Percentiles rank a stretch among this genome's conserved stretches.
Conservation (phyloP, 306 rosid species). For the Hylodesmum podocarpum region DNA sequence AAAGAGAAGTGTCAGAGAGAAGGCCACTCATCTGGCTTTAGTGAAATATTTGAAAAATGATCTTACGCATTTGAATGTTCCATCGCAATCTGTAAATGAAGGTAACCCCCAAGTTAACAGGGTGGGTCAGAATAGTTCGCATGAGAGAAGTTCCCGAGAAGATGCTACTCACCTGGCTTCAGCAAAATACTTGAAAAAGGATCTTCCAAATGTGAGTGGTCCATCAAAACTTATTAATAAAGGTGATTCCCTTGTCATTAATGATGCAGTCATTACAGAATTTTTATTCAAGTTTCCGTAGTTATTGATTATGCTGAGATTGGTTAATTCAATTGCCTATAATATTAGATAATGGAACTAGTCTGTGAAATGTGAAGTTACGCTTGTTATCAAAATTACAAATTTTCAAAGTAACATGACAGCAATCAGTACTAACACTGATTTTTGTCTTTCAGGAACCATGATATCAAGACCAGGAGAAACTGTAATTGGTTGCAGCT, state of each 20-base stretch:
- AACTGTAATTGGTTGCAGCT: conserved; percentile 36
- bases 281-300: conserved; percentile 11
- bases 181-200: conserved; percentile 57
- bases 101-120: conserved; percentile 42
- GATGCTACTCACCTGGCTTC: conserved; percentile 80
- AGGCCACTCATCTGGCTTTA: conserved; percentile 85
- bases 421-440: not conserved
- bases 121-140: conserved; percentile 77
- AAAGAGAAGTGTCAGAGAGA: conserved; percentile 70
- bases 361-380: not conserved
- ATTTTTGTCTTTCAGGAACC: conserved; percentile 43
- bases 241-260: conserved; percentile 40
- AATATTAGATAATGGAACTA: conserved; percentile 9
- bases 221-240: conserved; percentile 47
- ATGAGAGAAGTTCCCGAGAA: conserved; percentile 62
- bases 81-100: conserved; percentile 46
- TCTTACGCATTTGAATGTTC: conserved; percentile 44
- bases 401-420: not conserved
- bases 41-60: conserved; percentile 64
- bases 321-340: conserved; percentile 14
- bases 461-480: conserved; percentile 27
- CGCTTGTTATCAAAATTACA: not conserved
- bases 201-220: conserved; percentile 47
- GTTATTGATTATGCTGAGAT: conserved; percentile 7
- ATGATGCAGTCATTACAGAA: not conserved